These are phyloP conservation scores for Hypoxylon subgilvum DNA, from an alignment of 495 filamentous ascomycete species.

Conservation along the genomic window DNA sequence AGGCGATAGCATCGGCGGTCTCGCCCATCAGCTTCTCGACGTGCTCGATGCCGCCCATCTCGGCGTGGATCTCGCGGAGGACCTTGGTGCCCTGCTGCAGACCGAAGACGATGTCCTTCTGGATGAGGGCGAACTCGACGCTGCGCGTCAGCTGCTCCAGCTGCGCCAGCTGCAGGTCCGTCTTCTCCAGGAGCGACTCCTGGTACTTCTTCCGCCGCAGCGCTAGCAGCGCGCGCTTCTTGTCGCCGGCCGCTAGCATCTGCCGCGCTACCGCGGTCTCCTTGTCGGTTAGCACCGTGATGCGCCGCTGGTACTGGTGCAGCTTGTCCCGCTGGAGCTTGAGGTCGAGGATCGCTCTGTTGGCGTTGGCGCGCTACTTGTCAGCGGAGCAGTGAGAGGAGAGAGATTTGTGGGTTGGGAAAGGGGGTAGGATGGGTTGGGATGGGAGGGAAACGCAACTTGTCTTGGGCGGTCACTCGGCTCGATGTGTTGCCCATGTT, in stretches of 20 bases:
- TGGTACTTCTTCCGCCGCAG: conserved; percentile 97
- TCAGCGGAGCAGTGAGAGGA: neutral
- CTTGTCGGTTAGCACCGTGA: conserved; percentile 49
- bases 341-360: conserved; percentile 88
- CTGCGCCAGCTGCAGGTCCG: conserved; percentile 72
- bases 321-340: conserved; percentile 97
- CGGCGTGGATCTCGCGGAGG: conserved; percentile 84
- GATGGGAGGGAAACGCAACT: conserved; percentile 35
- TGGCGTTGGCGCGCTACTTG: neutral
- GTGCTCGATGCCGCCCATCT: conserved; percentile 93
- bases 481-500: conserved; percentile 53
- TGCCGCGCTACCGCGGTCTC: conserved; percentile 67
- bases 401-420: neutral
- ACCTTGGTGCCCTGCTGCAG: conserved; percentile 91
- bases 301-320: conserved; percentile 89
- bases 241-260: conserved; percentile 83
- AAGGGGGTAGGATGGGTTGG: neutral
- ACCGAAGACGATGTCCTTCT: conserved; percentile 84
- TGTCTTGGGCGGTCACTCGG: conserved; percentile 56
- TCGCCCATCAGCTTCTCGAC: conserved; percentile 95
- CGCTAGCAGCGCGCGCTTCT: conserved; percentile 81
- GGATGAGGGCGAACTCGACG: conserved; percentile 79
- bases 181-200: conserved; percentile 85
- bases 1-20: conserved; percentile 83
- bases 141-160: conserved; percentile 79